These are phyloP conservation scores for Gautieria morchelliformis DNA, from an alignment of 768 basidiomycete genomes.

Conservation along the genomic window DNA sequence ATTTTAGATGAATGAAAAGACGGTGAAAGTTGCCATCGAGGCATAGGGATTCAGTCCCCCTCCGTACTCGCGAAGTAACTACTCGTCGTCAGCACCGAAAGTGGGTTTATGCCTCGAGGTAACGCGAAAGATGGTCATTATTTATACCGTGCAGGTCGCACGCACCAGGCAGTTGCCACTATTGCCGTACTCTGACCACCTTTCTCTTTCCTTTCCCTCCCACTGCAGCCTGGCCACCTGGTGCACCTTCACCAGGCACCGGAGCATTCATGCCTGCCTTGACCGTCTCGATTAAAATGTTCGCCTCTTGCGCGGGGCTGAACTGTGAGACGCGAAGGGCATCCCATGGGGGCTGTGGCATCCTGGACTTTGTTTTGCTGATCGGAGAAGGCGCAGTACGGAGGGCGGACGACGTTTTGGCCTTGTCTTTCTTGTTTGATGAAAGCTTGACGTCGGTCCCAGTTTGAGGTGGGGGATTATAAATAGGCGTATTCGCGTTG, in stretches of 20 bases:
- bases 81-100: too few relatives aligned
- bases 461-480: conserved; percentile 16
- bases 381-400: conserved; percentile 16
- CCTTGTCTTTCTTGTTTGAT: conserved; percentile 32
- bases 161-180: not conserved
- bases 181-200: conserved; percentile 55
- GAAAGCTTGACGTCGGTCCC: conserved; percentile 28
- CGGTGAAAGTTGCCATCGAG: too few relatives aligned
- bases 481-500: conserved; percentile 13
- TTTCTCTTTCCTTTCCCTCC: conserved; percentile 70
- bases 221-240: conserved; percentile 25
- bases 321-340: conserved; percentile 69
- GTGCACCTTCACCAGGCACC: conserved; percentile 31
- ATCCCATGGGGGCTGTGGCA: conserved; percentile 67
- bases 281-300: conserved; percentile 72
- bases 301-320: conserved; percentile 67
- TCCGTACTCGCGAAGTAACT: not conserved
- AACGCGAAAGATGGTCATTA: not conserved
- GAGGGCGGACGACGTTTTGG: conserved; percentile 29
- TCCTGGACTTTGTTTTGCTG: conserved; percentile 29
- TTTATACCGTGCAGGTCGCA: not conserved
- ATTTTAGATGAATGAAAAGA: too few relatives aligned
- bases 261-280: conserved; percentile 76
- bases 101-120: too few relatives aligned
- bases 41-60: too few relatives aligned